These are phyloP conservation scores for Cystobasidium onofrii DNA, from an alignment of 768 basidiomycete species.

Conservation along the genomic window DNA sequence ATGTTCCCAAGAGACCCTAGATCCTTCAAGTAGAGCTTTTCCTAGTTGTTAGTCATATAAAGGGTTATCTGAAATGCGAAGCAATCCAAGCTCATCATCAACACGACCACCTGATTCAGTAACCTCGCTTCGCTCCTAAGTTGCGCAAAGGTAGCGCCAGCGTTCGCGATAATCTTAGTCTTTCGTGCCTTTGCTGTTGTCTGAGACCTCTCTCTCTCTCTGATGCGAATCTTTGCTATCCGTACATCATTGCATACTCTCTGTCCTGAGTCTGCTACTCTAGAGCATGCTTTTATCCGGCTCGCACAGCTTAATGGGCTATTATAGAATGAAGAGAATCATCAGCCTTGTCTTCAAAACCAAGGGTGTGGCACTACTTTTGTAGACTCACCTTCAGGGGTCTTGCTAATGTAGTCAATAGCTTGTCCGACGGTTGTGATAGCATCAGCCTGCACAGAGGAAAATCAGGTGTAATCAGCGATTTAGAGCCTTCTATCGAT, in stretches of 20 bases:
- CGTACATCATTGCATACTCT: neutral
- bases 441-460: conserved; percentile 25
- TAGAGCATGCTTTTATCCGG: neutral
- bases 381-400: conserved; percentile 71
- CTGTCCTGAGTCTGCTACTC: neutral
- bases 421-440: conserved; percentile 50
- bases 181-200: too few species aligned
- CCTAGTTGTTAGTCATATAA: too few species aligned
- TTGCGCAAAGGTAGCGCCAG: too few species aligned
- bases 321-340: neutral
- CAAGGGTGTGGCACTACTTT: neutral
- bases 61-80: conserved; percentile 3
- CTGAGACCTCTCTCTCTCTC: too few species aligned
- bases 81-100: neutral
- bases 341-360: neutral
- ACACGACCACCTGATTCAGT: neutral
- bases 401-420: conserved; percentile 89
- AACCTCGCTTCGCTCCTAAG: too few species aligned
- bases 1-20: conserved; percentile 97
- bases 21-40: conserved; percentile 50
- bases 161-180: too few species aligned
- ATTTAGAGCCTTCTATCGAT: neutral
- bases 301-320: neutral
- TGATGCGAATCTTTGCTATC: neutral
- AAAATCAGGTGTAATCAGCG: neutral